Conservation (phyloP, 768 basidiomycete genomes). For the Coprinopsis cinerea region DNA sequence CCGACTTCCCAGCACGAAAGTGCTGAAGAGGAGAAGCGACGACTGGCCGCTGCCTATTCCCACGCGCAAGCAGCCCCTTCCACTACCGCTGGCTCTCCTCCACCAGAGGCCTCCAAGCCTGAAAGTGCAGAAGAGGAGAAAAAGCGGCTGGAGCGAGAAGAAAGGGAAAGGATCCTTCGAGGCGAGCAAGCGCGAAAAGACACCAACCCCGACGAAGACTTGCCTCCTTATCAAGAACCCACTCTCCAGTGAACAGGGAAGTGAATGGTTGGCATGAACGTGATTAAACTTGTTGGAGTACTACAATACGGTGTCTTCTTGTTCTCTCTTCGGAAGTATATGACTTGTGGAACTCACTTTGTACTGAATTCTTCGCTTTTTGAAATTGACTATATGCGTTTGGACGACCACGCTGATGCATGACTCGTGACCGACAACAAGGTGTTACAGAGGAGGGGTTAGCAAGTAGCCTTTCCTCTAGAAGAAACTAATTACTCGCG, state of each 20-base stretch:
- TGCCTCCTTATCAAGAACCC: conserved; percentile 45
- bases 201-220: conserved; percentile 35
- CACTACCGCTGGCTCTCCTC: conserved; percentile 5
- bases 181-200: conserved; percentile 18
- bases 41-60: conserved; percentile 38
- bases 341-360: background rate
- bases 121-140: conserved; percentile 42
- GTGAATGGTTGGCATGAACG: background rate
- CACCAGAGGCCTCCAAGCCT: conserved; percentile 2
- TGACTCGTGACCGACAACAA: background rate
- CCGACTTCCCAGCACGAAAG: conserved; percentile 33
- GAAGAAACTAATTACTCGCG: background rate
- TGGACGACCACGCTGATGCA: too few relatives aligned
- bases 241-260: conserved; percentile 15
- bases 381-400: background rate
- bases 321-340: background rate
- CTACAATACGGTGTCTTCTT: too few relatives aligned
- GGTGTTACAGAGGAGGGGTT: background rate
- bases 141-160: conserved; percentile 55
- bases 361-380: background rate
- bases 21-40: conserved; percentile 62
- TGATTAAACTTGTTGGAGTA: too few relatives aligned
- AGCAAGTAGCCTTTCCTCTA: background rate
- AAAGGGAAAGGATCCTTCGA: conserved; percentile 48
- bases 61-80: conserved; percentile 23